phyloP scores from a whole-genome alignment of 2,329 filamentous ascomycete species.

The Phaeosphaeria sp. region DNA sequence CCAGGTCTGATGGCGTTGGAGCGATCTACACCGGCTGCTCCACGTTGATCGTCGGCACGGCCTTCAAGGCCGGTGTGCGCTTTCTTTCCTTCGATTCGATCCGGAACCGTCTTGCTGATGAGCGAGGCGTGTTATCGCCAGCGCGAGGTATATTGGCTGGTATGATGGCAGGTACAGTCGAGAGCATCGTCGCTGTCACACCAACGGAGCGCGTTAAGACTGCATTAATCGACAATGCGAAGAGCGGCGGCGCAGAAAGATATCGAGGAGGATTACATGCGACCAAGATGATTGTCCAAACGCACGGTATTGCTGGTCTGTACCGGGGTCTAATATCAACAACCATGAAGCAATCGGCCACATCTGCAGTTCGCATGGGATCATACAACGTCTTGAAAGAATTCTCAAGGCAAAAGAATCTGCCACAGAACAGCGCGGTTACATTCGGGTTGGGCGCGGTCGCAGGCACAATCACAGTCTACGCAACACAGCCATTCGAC shows the following conservation, averaged over 20 bases:
- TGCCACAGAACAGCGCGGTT: conserved; percentile 28
- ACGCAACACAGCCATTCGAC: conserved; percentile 54
- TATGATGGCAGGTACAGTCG: conserved; percentile 33
- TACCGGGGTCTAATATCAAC: conserved; percentile 57
- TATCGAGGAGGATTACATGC: conserved; percentile 31
- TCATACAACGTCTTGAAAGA: conserved; percentile 58
- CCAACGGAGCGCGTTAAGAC: conserved; percentile 43
- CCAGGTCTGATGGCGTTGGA: conserved; percentile 29
- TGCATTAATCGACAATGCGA: conserved; percentile 42
- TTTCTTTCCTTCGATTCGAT: conserved; percentile 42
- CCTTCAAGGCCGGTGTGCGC: conserved; percentile 41
- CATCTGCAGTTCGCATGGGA: conserved; percentile 57
- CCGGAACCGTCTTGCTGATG: conserved; percentile 32
- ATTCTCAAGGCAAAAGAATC: conserved; percentile 21
- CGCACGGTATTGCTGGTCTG: conserved; percentile 52
- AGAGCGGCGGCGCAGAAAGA: conserved; percentile 16
- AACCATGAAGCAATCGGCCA: conserved; percentile 58
- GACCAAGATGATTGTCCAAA: conserved; percentile 38
- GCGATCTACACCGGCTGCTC: conserved; percentile 42
- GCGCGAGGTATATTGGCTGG: conserved; percentile 35
- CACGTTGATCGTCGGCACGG: conserved; percentile 35
- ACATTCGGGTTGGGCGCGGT: conserved; percentile 38
- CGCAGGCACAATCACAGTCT: conserved; percentile 47
- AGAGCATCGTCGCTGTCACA: conserved; percentile 39
- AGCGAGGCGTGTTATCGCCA: conserved; percentile 32